These are phyloP conservation scores for Jaltomata sinuosa DNA, from an alignment of 257 asterid genomes.

Conservation along the genomic window DNA sequence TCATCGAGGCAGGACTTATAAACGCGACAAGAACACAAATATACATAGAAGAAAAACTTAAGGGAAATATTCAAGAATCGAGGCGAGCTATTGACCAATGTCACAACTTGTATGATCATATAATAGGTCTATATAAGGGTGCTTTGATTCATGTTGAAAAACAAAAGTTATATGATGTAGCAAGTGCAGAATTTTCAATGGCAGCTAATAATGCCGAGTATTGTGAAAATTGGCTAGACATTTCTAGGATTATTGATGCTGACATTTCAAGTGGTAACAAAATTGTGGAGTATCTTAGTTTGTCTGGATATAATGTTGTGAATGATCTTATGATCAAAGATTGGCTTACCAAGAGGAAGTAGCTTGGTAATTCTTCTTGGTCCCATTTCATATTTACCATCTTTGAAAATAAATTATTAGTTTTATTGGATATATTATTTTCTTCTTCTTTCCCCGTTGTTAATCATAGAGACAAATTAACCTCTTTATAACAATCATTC, in stretches of 20 bases:
- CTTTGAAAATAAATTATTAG: too few species aligned
- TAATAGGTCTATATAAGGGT: background rate
- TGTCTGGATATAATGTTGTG: background rate
- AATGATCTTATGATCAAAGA: background rate
- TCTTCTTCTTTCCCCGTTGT: too few species aligned
- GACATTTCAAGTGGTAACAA: background rate
- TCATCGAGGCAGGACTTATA: background rate
- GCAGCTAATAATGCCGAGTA: background rate
- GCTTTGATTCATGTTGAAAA: too few species aligned
- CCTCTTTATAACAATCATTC: too few species aligned
- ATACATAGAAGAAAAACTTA: background rate
- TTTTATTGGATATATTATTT: too few species aligned
- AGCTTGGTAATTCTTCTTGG: background rate
- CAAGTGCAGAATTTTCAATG: background rate
- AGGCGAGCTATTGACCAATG: background rate
- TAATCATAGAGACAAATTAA: too few species aligned
- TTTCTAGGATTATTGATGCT: background rate
- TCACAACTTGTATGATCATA: background rate
- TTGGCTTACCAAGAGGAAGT: background rate
- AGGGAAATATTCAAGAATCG: background rate
- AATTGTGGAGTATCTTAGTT: background rate
- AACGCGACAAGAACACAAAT: background rate
- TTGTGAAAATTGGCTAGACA: background rate
- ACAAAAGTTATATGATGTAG: too few species aligned
- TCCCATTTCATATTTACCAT: too few species aligned